phyloP scores from a whole-genome alignment of 2,329 filamentous ascomycete species.

The Penicillium sp. region DNA sequence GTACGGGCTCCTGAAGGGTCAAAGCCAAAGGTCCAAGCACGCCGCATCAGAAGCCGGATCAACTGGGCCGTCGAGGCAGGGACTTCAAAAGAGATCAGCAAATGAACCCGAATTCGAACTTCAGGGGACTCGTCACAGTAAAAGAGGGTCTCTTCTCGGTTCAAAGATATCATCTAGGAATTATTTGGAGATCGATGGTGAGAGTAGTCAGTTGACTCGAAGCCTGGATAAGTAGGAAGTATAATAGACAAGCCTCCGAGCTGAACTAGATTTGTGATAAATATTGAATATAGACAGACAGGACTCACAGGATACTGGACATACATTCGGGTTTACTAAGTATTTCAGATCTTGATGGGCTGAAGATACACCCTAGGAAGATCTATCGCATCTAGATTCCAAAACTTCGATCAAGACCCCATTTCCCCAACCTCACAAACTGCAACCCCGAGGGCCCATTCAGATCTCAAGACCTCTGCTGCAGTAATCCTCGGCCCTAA shows the following conservation, averaged over 20 bases:
- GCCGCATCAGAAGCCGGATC: constrained; percentile 4
- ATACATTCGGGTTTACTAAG: not conserved
- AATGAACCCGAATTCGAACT: constrained; percentile 8
- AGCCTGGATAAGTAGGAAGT: not conserved
- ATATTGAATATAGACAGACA: not conserved
- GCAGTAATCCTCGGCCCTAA: constrained; percentile 1
- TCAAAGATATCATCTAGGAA: constrained; percentile 1
- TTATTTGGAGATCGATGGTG: constrained; percentile 4
- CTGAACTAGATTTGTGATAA: too few species aligned
- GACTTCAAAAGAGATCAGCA: constrained; percentile 5
- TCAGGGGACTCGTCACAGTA: constrained; percentile 1
- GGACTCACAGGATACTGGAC: not conserved
- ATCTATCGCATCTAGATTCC: not conserved
- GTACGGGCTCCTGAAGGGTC: constrained; percentile 13
- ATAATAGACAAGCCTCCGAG: not conserved
- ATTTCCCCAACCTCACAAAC: constrained; percentile 9
- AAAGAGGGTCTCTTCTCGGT: constrained; percentile 1
- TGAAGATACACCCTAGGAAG: not conserved
- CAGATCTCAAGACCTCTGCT: constrained; percentile 4
- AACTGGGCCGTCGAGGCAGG: not conserved
- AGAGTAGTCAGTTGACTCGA: constrained; percentile 6
- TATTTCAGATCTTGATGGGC: not conserved
- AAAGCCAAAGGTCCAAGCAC: constrained; percentile 8
- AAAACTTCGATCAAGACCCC: not conserved
- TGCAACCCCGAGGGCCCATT: constrained; percentile 3